Base-by-base conservation (phyloP, 2,329 filamentous ascomycete species). In the Tympanopsis confertula region DNA sequence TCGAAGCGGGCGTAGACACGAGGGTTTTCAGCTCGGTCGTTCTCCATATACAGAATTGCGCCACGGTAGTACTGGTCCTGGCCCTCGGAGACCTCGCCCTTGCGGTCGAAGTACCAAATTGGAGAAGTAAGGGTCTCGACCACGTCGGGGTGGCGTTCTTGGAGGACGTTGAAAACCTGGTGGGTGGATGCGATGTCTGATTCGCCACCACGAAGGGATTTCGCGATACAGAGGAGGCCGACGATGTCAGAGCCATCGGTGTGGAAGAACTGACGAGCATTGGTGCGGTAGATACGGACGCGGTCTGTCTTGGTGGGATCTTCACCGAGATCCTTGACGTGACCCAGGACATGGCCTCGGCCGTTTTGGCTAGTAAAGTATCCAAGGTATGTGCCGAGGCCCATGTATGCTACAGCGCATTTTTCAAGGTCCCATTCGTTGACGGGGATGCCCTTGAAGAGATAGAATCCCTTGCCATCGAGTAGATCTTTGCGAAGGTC, bases 81-180 rank as follows among this genome's bases (percentile, higher is more conserved):
- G 12, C 84, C 86, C 13, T 67, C 62, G 17, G 77, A 83, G 1
- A 74, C 76, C 64, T 94, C 86, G 10, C 86, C 86, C 64, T 94
- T 94, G 39, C 86, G 80, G 59, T 94, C 86, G 56, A 93, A 89
- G 63, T 93, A 91, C 86, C 86, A 94, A 45, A 86, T 75, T 1
- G 86, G 86, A 54, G 79, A 62, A 1, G 82, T 81, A 38, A 94
- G 65, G 4, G 78, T 69, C 55, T 83, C 75, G 1, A 85, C 80
- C 2, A 93, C 80, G 50, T 89, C 86, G 0, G 86, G 85, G 18
- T 84, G 69, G 52, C 89, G 76, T 28, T 58, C 59, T 53, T 86
- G 82, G 24, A 94, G 67, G 26, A 71, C 71, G 58, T 94, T 94
- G 75, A 82, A 94, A 28, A 93, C 82, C 47, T 78, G 65, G 56